Conservation (phyloP, 148 eudicot genomes). For the Cornus kousa region DNA sequence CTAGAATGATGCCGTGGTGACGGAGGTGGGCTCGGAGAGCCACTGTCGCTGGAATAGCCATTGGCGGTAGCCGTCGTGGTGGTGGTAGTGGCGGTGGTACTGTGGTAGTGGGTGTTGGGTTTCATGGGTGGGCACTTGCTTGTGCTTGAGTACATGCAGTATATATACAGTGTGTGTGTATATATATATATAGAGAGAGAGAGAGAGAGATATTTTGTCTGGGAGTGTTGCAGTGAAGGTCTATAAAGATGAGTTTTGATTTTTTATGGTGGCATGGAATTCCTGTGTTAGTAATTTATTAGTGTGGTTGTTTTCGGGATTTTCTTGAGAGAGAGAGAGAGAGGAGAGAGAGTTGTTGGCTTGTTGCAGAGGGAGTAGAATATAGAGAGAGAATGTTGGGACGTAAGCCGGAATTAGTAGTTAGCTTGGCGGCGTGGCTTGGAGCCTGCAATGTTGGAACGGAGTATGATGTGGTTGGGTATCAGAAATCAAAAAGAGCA, state of each 20-base stretch:
- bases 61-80: constrained; percentile 1
- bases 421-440: not conserved
- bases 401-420: not conserved
- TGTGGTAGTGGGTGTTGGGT: constrained; percentile 11
- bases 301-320: not conserved
- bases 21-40: constrained; percentile 5
- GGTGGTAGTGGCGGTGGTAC: not conserved
- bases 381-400: not conserved
- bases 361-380: not conserved
- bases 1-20: not conserved
- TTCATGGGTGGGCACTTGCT: constrained; percentile 12
- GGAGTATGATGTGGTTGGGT: too few relatives aligned
- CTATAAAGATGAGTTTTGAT: not conserved
- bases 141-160: not conserved
- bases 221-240: not conserved
- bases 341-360: not conserved
- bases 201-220: constrained; percentile 6
- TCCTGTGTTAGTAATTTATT: not conserved
- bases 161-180: not conserved
- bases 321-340: not conserved
- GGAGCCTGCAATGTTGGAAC: not conserved
- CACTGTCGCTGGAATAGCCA: constrained; percentile 17
- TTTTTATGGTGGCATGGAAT: not conserved
- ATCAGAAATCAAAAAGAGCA: too few relatives aligned
- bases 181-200: constrained; percentile 1